Conservation (phyloP, 306 rosid species). For the Clitoria ternatea region DNA sequence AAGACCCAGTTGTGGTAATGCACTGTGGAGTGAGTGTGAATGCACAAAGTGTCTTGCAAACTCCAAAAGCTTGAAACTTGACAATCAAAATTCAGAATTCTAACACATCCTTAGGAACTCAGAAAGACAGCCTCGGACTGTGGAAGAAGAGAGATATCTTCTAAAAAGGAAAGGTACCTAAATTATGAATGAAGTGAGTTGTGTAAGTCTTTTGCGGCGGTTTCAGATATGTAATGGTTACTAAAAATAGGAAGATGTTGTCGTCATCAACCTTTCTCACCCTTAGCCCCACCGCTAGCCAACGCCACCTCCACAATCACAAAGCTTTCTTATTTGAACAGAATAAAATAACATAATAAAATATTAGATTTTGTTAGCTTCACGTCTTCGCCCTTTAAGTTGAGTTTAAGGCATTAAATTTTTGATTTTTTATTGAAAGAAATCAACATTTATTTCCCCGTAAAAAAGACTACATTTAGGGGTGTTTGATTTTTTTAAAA, state of each 20-base stretch:
- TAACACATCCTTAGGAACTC: conserved; percentile 9
- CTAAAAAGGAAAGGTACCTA: neutral
- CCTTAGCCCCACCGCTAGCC: neutral
- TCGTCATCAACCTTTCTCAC: neutral
- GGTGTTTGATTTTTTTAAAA: too few species aligned
- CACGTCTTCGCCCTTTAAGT: neutral
- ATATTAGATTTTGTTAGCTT: too few species aligned
- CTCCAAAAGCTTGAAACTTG: conserved; percentile 4
- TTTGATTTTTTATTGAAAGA: neutral
- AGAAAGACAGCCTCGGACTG: neutral
- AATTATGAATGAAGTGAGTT: neutral
- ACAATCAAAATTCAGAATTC: conserved; percentile 4
- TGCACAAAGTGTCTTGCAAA: neutral
- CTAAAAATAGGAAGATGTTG: conserved; percentile 30
- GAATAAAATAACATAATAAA: neutral
- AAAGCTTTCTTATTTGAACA: neutral
- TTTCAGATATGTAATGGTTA: conserved; percentile 6
- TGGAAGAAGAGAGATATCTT: neutral
- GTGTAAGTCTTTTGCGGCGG: neutral
- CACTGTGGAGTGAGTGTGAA: neutral
- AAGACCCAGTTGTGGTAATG: neutral
- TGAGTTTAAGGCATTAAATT: neutral
- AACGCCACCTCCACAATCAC: too few species aligned
- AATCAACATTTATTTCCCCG: too few species aligned
- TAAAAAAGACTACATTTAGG: too few species aligned